Conservation (phyloP, 2,329 filamentous ascomycete genomes). For the Hirsutella thompsonii region DNA sequence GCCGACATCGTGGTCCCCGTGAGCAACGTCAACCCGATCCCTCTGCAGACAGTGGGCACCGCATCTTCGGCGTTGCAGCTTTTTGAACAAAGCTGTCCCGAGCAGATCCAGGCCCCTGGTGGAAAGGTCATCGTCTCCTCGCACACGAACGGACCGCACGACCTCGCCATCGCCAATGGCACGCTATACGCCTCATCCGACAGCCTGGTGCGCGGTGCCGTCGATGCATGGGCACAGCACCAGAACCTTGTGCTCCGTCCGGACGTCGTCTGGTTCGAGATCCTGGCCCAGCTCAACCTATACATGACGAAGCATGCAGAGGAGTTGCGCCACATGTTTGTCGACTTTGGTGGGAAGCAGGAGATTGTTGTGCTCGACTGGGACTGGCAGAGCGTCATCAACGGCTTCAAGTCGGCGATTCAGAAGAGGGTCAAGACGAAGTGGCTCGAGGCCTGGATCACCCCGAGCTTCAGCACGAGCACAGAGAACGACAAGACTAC, state of each 20-base stretch:
- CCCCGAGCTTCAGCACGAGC: constrained; percentile 28
- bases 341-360: constrained; percentile 28
- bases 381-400: constrained; percentile 14
- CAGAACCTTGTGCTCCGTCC: constrained; percentile 36
- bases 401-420: constrained; percentile 24
- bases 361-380: constrained; percentile 19
- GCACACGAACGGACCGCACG: constrained; percentile 8
- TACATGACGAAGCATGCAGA: constrained; percentile 36
- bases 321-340: constrained; percentile 29
- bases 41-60: constrained; percentile 8
- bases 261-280: constrained; percentile 42
- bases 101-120: constrained; percentile 11
- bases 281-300: constrained; percentile 36
- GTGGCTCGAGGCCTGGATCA: constrained; percentile 29
- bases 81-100: constrained; percentile 18
- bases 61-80: constrained; percentile 17
- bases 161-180: constrained; percentile 4
- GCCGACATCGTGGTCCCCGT: constrained; percentile 14
- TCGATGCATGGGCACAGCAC: constrained; percentile 35
- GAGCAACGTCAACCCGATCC: constrained; percentile 13
- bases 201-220: constrained; percentile 29
- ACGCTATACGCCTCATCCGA: constrained; percentile 18
- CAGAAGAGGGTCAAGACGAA: constrained; percentile 23
- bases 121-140: constrained; percentile 17
- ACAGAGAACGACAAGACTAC: constrained; percentile 23